These are phyloP conservation scores for Pleurotus ostreatus DNA, from an alignment of 768 basidiomycete genomes.

Conservation along the genomic window DNA sequence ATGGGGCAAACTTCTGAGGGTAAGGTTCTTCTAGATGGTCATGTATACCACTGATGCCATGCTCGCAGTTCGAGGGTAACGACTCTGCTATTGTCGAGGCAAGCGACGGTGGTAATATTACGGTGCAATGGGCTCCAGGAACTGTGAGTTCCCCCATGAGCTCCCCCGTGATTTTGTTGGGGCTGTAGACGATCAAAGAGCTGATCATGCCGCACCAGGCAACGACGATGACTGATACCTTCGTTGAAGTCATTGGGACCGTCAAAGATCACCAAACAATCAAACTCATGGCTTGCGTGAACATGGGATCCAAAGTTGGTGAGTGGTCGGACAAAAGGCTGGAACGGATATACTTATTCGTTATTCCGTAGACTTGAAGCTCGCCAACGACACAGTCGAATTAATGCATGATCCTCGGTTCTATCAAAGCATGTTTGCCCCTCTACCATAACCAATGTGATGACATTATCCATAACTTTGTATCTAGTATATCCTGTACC, in stretches of 20 bases:
- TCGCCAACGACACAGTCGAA: conserved; percentile 60
- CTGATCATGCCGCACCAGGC: conserved; percentile 27
- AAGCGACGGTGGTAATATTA: conserved; percentile 63
- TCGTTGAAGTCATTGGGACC: conserved; percentile 64
- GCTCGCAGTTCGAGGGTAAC: conserved; percentile 35
- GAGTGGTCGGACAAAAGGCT: conserved; percentile 16
- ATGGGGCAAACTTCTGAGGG: conserved; percentile 56
- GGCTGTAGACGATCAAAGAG: background rate
- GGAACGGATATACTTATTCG: background rate
- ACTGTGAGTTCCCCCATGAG: conserved; percentile 25
- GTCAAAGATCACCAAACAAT: conserved; percentile 53
- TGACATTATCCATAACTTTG: no score
- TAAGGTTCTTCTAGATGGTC: conserved; percentile 17
- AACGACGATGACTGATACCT: conserved; percentile 45
- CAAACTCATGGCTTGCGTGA: conserved; percentile 49
- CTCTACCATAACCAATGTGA: background rate
- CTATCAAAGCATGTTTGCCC: conserved; percentile 40
- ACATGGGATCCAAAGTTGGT: conserved; percentile 65
- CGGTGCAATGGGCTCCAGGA: conserved; percentile 29
- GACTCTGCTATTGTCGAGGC: conserved; percentile 53
- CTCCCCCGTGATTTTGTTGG: background rate
- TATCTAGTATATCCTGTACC: no score
- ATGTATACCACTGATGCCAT: conserved; percentile 1
- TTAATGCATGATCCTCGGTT: conserved; percentile 59
- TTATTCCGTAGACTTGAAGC: conserved; percentile 41